Base-by-base conservation (phyloP, 2,329 filamentous ascomycete genomes). In the Plectosphaerella cucumerina region DNA sequence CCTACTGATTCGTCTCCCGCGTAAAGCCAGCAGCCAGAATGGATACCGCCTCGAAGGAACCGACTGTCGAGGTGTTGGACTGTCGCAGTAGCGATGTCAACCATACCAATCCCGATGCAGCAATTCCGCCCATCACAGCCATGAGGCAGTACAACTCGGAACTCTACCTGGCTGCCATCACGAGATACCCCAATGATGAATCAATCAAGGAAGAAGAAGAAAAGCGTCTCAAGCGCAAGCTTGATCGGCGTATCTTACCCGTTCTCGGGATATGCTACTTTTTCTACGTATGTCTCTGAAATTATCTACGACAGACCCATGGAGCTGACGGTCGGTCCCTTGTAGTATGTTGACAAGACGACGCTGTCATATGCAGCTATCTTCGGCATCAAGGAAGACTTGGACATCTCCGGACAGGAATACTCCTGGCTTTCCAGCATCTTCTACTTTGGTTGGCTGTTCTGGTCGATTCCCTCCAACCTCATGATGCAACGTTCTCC, bases 381-480 rank as follows among this genome's bases (percentile, higher is more conserved):
- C 47, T 85, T 86, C 52, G 82, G 82, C 1, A 79, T 87, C 53
- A 71, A 73, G 20, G 73, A 83, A 2, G 82, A 84, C 54, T 70
- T 86, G 9, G 56, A 75, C 14, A 70, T 86, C 1, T 68, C 73
- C n/a, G 80, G 80, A 2, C 73, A 75, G 0, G 69, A 85, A 54
- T 86, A 86, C 58, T 79, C 70, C 0, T 70, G 66, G 67, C 61
- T 69, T 5, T 67, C 66, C 4, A 65, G 65, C 41, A 59, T 56
- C 49, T 69, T 69, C 57, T 68, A 69, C 55, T 68, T 70, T 26
- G 66, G 67, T n/a, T 68, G 65, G 65, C 62, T 69, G 12, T n/a
- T 67, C 49, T 69, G 65, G 66, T 61, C 64, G 5, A 58, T 62
- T 15, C 65, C 65, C 1, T 59, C 61, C 22, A 66, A 65, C 50